These are phyloP conservation scores for Achlya hypogyna DNA, from an alignment of 352 stramenopile species.

Conservation along the genomic window DNA sequence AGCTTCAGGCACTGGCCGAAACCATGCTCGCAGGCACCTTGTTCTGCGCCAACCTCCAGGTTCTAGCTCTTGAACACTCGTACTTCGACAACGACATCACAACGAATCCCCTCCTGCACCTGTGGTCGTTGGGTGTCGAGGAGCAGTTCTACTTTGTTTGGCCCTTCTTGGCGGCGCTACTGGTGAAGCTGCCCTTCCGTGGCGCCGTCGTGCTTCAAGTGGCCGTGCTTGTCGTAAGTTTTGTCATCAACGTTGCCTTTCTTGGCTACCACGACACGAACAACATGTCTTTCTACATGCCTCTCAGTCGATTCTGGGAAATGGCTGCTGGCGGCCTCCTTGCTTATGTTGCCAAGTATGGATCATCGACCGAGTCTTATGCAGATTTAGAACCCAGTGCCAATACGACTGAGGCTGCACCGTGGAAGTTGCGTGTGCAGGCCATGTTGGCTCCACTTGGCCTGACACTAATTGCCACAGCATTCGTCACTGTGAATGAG, in stretches of 20 bases:
- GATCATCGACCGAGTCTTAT: too few species aligned
- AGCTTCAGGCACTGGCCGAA: conserved; percentile 13
- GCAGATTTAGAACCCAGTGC: too few species aligned
- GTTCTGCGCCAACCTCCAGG: conserved; percentile 18
- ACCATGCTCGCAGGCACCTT: conserved; percentile 18
- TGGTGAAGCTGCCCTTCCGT: neutral
- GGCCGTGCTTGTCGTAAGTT: neutral
- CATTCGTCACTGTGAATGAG: conserved; percentile 6
- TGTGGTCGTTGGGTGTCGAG: conserved; percentile 20
- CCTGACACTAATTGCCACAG: neutral
- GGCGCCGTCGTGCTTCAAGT: neutral
- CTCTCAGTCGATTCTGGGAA: conserved; percentile 15
- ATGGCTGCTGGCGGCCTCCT: conserved; percentile 10
- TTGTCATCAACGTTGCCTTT: conserved; percentile 11
- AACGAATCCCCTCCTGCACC: conserved; percentile 15
- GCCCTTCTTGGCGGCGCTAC: conserved; percentile 5
- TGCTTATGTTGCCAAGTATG: neutral
- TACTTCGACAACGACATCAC: conserved; percentile 19
- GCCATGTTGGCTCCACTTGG: neutral
- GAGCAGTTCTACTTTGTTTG: conserved; percentile 21
- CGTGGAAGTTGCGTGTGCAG: too few species aligned
- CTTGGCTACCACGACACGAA: neutral
- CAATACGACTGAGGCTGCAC: too few species aligned
- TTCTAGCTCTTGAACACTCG: neutral
- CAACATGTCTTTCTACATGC: conserved; percentile 17